phyloP scores from a whole-genome alignment of 169 alveolate genomes.

The Plasmodium adleri region DNA sequence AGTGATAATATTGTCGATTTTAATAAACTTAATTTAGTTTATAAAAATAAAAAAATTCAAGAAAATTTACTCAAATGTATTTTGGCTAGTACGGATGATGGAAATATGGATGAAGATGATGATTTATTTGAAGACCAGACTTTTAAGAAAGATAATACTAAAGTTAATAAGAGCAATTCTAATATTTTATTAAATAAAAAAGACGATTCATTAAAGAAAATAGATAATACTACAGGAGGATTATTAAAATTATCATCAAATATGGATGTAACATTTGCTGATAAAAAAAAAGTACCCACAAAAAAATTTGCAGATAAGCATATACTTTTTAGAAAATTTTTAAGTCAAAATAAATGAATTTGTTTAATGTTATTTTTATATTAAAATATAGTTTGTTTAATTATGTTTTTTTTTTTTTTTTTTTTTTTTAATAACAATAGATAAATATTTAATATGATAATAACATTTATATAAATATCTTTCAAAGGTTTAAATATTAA shows the following conservation, averaged over 20 bases:
- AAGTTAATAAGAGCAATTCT: constrained; percentile 18
- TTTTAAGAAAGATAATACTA: constrained; percentile 34
- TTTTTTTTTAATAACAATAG: too few species aligned
- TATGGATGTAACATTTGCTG: constrained; percentile 68
- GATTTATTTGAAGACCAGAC: constrained; percentile 73
- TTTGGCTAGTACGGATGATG: constrained; percentile 80
- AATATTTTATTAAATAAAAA: constrained; percentile 11
- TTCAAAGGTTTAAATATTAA: too few species aligned
- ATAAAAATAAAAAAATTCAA: constrained; percentile 79
- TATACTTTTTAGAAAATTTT: constrained; percentile 66
- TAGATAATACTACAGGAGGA: constrained; percentile 62
- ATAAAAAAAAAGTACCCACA: constrained; percentile 65
- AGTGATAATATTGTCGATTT: constrained; percentile 83
- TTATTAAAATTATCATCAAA: constrained; percentile 73
- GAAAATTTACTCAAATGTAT: constrained; percentile 84
- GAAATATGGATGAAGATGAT: constrained; percentile 84
- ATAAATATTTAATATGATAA: too few species aligned
- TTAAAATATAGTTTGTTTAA: neutral
- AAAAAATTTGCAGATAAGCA: constrained; percentile 75
- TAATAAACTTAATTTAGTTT: constrained; percentile 80
- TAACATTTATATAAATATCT: too few species aligned
- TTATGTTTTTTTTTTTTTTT: too few species aligned
- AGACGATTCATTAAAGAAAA: constrained; percentile 47
- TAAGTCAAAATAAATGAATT: constrained; percentile 44
- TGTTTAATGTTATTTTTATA: neutral